Evolutionary conservation across 2,329 filamentous ascomycete species (phyloP), one percentile per base, ranked within the genome.

Genomic region (Colletotrichum musae): DNA sequence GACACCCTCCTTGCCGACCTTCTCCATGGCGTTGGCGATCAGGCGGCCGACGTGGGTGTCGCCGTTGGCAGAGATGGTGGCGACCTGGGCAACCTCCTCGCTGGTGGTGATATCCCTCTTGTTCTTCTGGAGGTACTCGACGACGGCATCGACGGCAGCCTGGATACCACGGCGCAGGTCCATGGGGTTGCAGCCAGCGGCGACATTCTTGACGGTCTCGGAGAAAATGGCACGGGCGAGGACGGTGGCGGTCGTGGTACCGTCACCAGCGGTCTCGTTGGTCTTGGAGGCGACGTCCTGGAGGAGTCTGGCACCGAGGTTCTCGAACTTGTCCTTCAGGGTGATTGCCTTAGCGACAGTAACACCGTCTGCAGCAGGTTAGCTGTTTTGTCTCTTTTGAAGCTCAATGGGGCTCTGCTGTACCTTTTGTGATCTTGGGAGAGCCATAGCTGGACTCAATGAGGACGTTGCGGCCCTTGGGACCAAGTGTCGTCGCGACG

Each of bases 141-240:
- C 94, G 66, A 98, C 96, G 71, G 94, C 92, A 73, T 97, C 94
- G 73, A 99, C 96, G 69, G 95, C 95, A 75, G 95, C 93, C 88
- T 99, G 96, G 79, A 96, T 98, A 83, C 96, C 96, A 77, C 96
- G 92, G 83, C 96, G 92, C 79, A 99, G 90, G 80, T 99, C 96
- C 96, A 99, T 98, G 75, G 96, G 96, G 88, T 99, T 99, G 92
- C 96, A 99, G 80, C 96, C 96, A 73, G 96, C 96, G 74, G 96
- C 96, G 74, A 99, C 96, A 83, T 99, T 99, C 92, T 99, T 99
- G 82, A 98, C 96, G 64, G 95, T 98, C 89, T 99, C 96, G 83
- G 96, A 97, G 90, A 99, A 99, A 86, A 99, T 99, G 82, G 95
- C 93, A 77, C 94, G 94, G 76, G 94, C 96, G 75, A 99, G 94